Percentiles rank a stretch among this genome's conserved stretches.
Evolutionary conservation across 2,329 filamentous ascomycete genomes (phyloP).

Genomic region (Fusarium neocosmosporiellum): DNA sequence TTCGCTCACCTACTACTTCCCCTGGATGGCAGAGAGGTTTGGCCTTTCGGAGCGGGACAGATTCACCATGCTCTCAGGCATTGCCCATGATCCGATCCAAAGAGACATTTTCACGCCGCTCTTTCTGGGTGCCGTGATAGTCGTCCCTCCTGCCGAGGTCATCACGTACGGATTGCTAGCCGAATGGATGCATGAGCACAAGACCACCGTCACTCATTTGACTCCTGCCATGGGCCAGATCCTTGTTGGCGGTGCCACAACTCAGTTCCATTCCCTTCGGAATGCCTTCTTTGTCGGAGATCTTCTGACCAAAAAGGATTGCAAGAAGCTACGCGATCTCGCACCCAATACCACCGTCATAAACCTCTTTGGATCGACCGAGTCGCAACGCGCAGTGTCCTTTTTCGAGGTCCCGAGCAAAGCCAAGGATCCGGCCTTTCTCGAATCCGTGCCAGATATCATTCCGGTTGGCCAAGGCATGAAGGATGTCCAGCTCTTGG

Average conservation of each 20-base stretch:
- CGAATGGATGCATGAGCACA: slow-evolving; percentile 86
- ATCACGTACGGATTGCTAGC: slow-evolving; percentile 82
- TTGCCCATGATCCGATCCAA: slow-evolving; percentile 76
- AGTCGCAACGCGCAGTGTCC: slow-evolving; percentile 72
- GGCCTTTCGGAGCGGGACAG: slow-evolving; percentile 75
- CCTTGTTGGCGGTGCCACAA: slow-evolving; percentile 83
- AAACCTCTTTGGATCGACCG: slow-evolving; percentile 48
- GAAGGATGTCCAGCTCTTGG: slow-evolving; percentile 87
- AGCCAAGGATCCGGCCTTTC: slow-evolving; percentile 65
- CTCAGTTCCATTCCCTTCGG: slow-evolving; percentile 70
- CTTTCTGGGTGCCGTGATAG: slow-evolving; percentile 82
- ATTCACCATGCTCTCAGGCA: slow-evolving; percentile 88
- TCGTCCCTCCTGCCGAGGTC: slow-evolving; percentile 83
- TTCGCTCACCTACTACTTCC: slow-evolving; percentile 85
- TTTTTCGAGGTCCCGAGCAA: slow-evolving; percentile 82
- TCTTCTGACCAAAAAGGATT: slow-evolving; percentile 86
- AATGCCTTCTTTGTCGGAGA: slow-evolving; percentile 93
- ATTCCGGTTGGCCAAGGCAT: slow-evolving; percentile 89
- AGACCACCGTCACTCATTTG: slow-evolving; percentile 84
- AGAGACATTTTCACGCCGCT: slow-evolving; percentile 90
- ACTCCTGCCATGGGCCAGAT: slow-evolving; percentile 98
- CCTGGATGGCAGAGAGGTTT: slow-evolving; percentile 93
- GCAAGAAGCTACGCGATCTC: slow-evolving; percentile 78
- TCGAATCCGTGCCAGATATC: slow-evolving; percentile 69
- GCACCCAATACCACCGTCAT: slow-evolving; percentile 70